Percentiles rank a stretch among this genome's conserved stretches.
Evolutionary conservation across 2,329 filamentous ascomycete species (phyloP).

Genomic region (Fusarium sp.): DNA sequence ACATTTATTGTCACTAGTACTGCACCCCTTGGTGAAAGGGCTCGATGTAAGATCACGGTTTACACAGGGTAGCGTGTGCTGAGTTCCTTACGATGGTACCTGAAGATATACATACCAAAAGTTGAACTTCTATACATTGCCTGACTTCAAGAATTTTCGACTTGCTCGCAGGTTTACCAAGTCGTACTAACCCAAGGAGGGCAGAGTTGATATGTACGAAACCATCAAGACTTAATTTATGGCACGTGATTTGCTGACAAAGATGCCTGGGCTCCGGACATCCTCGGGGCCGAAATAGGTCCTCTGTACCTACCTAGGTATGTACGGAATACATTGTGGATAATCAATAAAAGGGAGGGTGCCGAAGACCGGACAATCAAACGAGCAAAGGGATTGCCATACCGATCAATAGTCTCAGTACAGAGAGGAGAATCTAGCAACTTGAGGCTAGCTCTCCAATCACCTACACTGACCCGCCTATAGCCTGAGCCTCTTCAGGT

Average conservation of each 20-base stretch:
- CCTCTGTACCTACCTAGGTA: no score
- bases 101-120: not conserved
- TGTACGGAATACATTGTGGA: constrained; percentile 36
- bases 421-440: not conserved
- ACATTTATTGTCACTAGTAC: not conserved
- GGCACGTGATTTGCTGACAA: constrained; percentile 34
- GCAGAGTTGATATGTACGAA: no score
- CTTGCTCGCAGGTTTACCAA: not conserved
- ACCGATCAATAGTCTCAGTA: not conserved
- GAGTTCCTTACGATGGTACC: not conserved
- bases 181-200: no score
- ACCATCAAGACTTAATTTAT: no score
- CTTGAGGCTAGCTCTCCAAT: not conserved
- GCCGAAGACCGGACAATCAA: not conserved
- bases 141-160: not conserved
- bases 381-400: not conserved
- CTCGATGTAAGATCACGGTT: not conserved
- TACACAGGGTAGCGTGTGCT: not conserved
- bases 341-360: constrained; percentile 15
- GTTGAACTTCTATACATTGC: not conserved
- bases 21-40: not conserved
- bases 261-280: not conserved
- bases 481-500: constrained; percentile 28
- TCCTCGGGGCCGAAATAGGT: constrained; percentile 20
- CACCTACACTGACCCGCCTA: not conserved